Evolutionary conservation across 75 land plant genomes (phyloP).

Genomic region (Pinus albicaulis): DNA sequence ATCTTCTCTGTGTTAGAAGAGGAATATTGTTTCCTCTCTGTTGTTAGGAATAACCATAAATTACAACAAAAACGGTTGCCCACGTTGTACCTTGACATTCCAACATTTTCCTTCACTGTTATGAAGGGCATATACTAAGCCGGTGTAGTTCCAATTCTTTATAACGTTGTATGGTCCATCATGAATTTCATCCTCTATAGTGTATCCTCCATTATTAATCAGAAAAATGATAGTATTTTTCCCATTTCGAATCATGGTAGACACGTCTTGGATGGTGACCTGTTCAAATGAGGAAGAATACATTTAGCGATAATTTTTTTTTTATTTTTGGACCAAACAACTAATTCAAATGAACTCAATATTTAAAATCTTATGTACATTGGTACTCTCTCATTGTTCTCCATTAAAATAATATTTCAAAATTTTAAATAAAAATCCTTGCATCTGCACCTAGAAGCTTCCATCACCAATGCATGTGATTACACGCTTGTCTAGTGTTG

Average conservation of each 20-base stretch:
- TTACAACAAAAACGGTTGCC: too few species aligned
- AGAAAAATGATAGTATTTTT: constrained; percentile 44
- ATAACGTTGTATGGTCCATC: constrained; percentile 60
- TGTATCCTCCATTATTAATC: constrained; percentile 56
- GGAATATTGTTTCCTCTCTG: too few species aligned
- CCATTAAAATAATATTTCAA: too few species aligned
- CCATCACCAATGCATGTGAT: constrained; percentile 62
- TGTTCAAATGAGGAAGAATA: constrained; percentile 1
- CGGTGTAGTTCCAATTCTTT: constrained; percentile 54
- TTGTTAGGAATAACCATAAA: too few species aligned
- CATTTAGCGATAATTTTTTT: too few species aligned
- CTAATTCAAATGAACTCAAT: too few species aligned
- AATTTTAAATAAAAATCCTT: too few species aligned
- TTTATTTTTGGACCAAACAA: too few species aligned
- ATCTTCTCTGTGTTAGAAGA: too few species aligned
- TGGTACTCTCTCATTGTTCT: too few species aligned
- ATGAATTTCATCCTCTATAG: constrained; percentile 51
- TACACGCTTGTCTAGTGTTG: constrained; percentile 29
- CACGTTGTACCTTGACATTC: constrained; percentile 34
- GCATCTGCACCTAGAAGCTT: constrained; percentile 54
- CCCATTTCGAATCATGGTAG: constrained; percentile 40
- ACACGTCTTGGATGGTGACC: constrained; percentile 47
- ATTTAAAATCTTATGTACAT: too few species aligned
- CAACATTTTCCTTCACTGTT: constrained; percentile 43
- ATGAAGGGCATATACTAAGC: constrained; percentile 36